These are phyloP conservation scores for Hypsizygus marmoreus DNA, from an alignment of 768 basidiomycete species.

Conservation along the genomic window DNA sequence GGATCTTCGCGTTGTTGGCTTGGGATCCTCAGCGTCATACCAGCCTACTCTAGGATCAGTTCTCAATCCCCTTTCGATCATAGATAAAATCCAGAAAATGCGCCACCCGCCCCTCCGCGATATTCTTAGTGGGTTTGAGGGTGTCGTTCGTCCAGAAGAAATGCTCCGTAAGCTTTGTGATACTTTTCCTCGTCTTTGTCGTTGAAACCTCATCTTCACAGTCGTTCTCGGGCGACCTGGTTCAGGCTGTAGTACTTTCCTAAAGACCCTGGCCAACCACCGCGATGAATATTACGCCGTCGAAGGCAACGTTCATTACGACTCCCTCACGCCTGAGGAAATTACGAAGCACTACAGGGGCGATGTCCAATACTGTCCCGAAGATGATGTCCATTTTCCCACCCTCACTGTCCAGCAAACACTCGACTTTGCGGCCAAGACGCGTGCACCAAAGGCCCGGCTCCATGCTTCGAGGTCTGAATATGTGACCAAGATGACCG, in stretches of 20 bases:
- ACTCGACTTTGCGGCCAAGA: constrained; percentile 66
- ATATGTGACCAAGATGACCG: constrained; percentile 48
- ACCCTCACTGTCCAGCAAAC: constrained; percentile 82
- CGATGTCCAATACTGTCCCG: constrained; percentile 79
- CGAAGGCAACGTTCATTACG: constrained; percentile 73
- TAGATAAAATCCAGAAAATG: constrained; percentile 42
- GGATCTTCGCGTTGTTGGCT: constrained; percentile 58
- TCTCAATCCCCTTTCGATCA: constrained; percentile 52
- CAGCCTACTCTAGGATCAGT: constrained; percentile 65
- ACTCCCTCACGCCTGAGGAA: constrained; percentile 68
- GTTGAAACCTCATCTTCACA: constrained; percentile 22
- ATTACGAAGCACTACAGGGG: constrained; percentile 70
- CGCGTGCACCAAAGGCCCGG: constrained; percentile 66
- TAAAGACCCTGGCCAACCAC: constrained; percentile 83
- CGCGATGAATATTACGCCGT: constrained; percentile 67
- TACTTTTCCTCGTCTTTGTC: neutral
- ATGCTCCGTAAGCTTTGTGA: constrained; percentile 82
- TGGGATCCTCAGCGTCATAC: constrained; percentile 55
- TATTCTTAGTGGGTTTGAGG: constrained; percentile 66
- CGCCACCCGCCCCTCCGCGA: constrained; percentile 65
- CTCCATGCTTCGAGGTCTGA: constrained; percentile 43
- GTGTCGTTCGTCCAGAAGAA: constrained; percentile 67
- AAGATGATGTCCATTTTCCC: constrained; percentile 86
- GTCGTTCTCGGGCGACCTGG: constrained; percentile 87
- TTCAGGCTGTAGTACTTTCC: constrained; percentile 81